A percentile compares a stretch with the other conserved stretches of the same genome.
These are phyloP conservation scores for Aureobasidium melanogenum DNA, from an alignment of 2,329 filamentous ascomycete genomes.

Conservation along the genomic window DNA sequence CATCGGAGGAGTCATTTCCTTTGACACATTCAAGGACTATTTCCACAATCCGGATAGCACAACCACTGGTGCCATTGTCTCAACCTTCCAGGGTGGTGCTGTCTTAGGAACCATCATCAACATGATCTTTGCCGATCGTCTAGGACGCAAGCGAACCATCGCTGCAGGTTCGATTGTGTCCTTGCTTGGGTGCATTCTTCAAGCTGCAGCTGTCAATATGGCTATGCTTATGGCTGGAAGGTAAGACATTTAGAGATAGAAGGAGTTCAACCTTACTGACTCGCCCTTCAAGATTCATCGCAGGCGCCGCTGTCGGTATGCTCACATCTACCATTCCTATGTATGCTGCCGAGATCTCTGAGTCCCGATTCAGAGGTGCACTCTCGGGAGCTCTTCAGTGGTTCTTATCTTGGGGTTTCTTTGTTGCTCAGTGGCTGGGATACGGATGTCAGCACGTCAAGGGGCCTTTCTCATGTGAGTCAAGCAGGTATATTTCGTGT, in stretches of 20 bases:
- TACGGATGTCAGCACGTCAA: slow-evolving; percentile 27
- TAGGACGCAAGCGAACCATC: slow-evolving; percentile 20
- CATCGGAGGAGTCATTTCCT: slow-evolving; percentile 26
- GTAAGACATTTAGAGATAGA: neutral
- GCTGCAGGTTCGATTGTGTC: slow-evolving; percentile 15
- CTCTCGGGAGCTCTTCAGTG: slow-evolving; percentile 25
- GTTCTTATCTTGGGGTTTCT: slow-evolving; percentile 31
- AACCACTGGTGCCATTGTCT: slow-evolving; percentile 27
- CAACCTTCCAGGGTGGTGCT: slow-evolving; percentile 30
- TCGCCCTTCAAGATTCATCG: slow-evolving; percentile 19
- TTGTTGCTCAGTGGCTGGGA: slow-evolving; percentile 31
- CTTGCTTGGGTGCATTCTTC: slow-evolving; percentile 19
- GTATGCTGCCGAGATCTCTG: slow-evolving; percentile 27
- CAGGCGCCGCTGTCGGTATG: slow-evolving; percentile 22
- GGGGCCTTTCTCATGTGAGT: neutral
- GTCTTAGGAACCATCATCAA: slow-evolving; percentile 19
- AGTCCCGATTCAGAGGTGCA: slow-evolving; percentile 24
- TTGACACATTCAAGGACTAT: slow-evolving; percentile 22
- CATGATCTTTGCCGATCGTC: slow-evolving; percentile 15
- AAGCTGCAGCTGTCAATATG: slow-evolving; percentile 21
- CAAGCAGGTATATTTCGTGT: no score
- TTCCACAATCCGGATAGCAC: slow-evolving; percentile 22
- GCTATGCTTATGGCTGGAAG: slow-evolving; percentile 23
- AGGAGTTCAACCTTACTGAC: neutral
- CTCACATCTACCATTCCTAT: slow-evolving; percentile 24